These are phyloP conservation scores for Botrytis medusae DNA, from an alignment of 2,329 filamentous ascomycete genomes.

Conservation along the genomic window DNA sequence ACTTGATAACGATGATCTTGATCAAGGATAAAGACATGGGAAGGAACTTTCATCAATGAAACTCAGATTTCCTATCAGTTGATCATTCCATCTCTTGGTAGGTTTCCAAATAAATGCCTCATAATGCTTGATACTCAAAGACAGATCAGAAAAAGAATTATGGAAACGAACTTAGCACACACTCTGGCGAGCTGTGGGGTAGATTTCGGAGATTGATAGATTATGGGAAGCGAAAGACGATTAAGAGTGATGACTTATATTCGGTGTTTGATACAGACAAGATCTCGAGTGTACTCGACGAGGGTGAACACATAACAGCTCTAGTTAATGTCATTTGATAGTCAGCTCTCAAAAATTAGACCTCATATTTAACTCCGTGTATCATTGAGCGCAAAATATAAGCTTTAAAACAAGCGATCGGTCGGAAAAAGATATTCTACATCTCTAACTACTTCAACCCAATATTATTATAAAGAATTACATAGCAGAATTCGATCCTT, in stretches of 20 bases:
- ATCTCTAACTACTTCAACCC: background rate
- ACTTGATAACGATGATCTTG: background rate
- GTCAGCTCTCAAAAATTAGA: background rate
- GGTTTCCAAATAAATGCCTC: background rate
- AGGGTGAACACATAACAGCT: background rate
- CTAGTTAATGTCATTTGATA: background rate
- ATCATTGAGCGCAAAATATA: background rate
- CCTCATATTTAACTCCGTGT: background rate
- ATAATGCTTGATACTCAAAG: background rate
- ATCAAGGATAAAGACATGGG: background rate
- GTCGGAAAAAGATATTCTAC: background rate
- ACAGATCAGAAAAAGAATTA: background rate
- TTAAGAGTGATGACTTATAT: background rate
- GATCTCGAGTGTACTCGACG: background rate
- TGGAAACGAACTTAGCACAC: background rate
- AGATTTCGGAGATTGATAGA: background rate
- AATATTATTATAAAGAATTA: background rate
- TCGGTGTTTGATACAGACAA: background rate
- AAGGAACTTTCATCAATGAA: background rate
- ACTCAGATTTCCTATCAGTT: background rate
- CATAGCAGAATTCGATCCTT: too few relatives aligned
- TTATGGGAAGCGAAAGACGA: background rate
- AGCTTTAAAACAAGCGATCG: background rate
- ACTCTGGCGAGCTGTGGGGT: background rate
- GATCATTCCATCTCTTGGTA: background rate